Percentiles rank a stretch among this genome's conserved stretches.
Conservation (phyloP, 257 asterid genomes). For the Forsythia viridissima region DNA sequence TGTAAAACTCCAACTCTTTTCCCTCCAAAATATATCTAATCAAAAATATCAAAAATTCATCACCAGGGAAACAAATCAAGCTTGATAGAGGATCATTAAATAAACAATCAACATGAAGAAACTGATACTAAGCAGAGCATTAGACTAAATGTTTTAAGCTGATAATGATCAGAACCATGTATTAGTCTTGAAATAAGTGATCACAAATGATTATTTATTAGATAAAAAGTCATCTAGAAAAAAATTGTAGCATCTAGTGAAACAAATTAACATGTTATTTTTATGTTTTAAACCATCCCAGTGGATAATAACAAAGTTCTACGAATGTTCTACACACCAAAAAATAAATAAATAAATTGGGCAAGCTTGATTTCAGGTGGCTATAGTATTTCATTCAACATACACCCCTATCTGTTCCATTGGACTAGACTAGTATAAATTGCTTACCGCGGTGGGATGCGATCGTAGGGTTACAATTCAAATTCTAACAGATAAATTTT, state of each 20-base stretch:
- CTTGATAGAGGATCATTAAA: not conserved
- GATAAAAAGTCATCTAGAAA: not conserved
- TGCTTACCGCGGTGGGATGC: too few species aligned
- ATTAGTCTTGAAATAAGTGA: not conserved
- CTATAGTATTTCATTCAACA: not conserved
- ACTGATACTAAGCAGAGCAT: not conserved
- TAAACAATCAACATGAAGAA: not conserved
- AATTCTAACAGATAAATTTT: too few species aligned
- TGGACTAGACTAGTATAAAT: not conserved
- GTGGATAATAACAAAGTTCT: too few species aligned
- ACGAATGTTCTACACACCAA: too few species aligned
- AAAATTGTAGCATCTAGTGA: not conserved
- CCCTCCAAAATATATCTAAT: constrained; percentile 61
- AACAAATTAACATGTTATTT: not conserved
- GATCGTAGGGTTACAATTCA: too few species aligned
- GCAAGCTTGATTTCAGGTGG: not conserved
- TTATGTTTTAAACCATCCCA: not conserved
- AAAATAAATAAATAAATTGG: not conserved
- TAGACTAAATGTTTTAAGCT: too few species aligned
- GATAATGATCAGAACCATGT: not conserved
- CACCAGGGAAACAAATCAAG: not conserved
- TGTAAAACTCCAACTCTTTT: constrained; percentile 55
- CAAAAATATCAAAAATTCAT: not conserved
- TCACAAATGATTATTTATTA: not conserved
- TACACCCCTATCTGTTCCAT: not conserved